Base-by-base conservation (phyloP, 768 basidiomycete genomes). In the Boletus pseudopeckii region DNA sequence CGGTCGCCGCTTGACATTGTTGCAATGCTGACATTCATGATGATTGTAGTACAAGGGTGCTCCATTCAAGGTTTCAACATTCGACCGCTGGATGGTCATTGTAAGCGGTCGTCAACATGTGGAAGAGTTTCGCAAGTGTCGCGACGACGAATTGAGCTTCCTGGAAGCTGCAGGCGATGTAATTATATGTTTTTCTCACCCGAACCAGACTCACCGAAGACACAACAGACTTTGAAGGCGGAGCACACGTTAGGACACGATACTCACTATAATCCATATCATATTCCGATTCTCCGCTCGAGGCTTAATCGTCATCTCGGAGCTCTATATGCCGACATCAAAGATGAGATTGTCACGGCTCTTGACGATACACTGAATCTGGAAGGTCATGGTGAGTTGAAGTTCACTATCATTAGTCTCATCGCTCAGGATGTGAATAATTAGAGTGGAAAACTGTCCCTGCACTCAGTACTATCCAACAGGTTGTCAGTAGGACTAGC, bases 311-410 rank as follows among this genome's bases (percentile, higher is more conserved):
- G 79, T 6, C 74, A 74, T 46, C 63, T 83, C 11, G 68, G 61
- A 2, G 52, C 48, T 4, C 57, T 73, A 3, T 74, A 79, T 54
- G 65, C 72, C 0, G 72, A 74, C 24, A 60, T 83, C 9, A 69
- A 65, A 7, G 74, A 79, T 28, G 83, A 84, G 57, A 65, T 82
- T 14, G 45, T 59, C 1, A 50, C 60, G 0, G 69, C 81, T 0
- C 75, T 80, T 49, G 60, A 65, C 1, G 77, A 76, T 5, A 55
- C 67, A 37, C 64, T 83, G 10, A 34, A 54, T 17, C 52, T 60
- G 18, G 45, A 28, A 15, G 61, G 48, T 9, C 22, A 65, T 22
- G 66, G 65, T 67, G 24, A 53, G 44, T 15, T 17, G 7, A 30
- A 3, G 11, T 22, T 42, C 14, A 26, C 17, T n/a, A 5, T 10